phyloP scores from a whole-genome alignment of 768 basidiomycete genomes.

The Lactifluus subvellereus region DNA sequence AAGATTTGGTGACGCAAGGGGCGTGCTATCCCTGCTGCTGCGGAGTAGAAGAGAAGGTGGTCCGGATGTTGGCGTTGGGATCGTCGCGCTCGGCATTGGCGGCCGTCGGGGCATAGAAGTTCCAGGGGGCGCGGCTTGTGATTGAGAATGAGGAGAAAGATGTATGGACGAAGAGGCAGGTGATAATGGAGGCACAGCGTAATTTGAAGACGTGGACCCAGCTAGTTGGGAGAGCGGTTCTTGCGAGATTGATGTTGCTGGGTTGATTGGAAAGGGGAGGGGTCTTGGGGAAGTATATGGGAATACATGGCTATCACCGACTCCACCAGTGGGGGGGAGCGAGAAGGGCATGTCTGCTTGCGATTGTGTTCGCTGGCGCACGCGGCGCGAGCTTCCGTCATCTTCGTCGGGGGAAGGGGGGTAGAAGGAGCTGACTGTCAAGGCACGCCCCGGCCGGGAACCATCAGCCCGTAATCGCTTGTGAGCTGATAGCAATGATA shows the following conservation, averaged over 20 bases:
- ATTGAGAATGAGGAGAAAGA: not conserved
- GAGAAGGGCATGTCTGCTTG: conserved; percentile 11
- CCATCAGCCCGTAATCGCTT: conserved; percentile 19
- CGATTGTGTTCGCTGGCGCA: conserved; percentile 11
- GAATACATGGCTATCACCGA: conserved; percentile 3
- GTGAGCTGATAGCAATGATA: conserved; percentile 17
- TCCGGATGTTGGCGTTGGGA: conserved; percentile 22
- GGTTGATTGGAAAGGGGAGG: conserved; percentile 18
- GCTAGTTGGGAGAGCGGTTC: not conserved
- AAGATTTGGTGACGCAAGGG: conserved; percentile 33
- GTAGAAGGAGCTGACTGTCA: conserved; percentile 8
- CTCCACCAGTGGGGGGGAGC: conserved; percentile 5
- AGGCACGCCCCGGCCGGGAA: conserved; percentile 15
- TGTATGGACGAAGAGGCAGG: not conserved
- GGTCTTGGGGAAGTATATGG: conserved; percentile 13
- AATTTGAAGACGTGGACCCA: not conserved
- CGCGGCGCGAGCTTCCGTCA: conserved; percentile 7
- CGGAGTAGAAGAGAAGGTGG: conserved; percentile 13
- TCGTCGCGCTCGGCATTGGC: conserved; percentile 25
- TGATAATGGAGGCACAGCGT: not conserved
- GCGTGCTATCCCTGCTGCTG: conserved; percentile 25
- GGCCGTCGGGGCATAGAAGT: conserved; percentile 24
- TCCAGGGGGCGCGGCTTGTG: not conserved
- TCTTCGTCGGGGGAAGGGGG: conserved; percentile 11
- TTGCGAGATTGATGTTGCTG: not conserved